Base-by-base conservation (phyloP, 2,329 filamentous ascomycete species). In the Alternaria arborescens region DNA sequence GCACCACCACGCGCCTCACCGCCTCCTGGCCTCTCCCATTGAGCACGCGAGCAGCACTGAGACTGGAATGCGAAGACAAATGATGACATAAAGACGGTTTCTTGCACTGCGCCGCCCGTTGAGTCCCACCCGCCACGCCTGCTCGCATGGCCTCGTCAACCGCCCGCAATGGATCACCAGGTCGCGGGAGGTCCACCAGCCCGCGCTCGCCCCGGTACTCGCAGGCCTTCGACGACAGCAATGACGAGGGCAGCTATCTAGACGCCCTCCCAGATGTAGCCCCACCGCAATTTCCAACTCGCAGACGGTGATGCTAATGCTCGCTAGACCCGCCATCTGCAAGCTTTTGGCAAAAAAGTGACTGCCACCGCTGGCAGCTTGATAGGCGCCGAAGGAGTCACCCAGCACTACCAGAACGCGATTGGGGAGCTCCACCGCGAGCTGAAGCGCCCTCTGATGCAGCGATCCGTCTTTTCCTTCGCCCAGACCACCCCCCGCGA, bases 281-380 rank as follows among this genome's bases (percentile, higher is more conserved):
- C 52, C 54, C 20, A 40, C 53, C 50, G 53, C 38, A 36, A 10
- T 44, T 34, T 47, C 46, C 34, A 30, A 24, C 36, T 36, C 26
- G 32, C 47, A 26, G 32, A 34, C 41, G 16, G 55, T 52, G 57
- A 61, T 67, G 64, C 68, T 74, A 62, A 74, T 60, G 38, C 55
- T 58, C 52, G 44, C 58, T 69, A 97, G 93, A 89, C 92, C 56
- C 91, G 93, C 72, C 92, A 95, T 67, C 83, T 98, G 71, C 94
- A 97, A 82, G 91, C 92, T 56, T 97, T 99, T 80, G 89, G 93
- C 69, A 89, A 94, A 76, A 99, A 97, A 81, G 93, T 98, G 65
- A 95, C 94, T 30, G 93, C 93, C 28, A 98, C 95, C 20, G 95
- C 95, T 58, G 92, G 89, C 73, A 93, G 97, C 79, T 85, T 99